phyloP scores from a whole-genome alignment of 164 flowering plant species.

The Houttuynia cordata region DNA sequence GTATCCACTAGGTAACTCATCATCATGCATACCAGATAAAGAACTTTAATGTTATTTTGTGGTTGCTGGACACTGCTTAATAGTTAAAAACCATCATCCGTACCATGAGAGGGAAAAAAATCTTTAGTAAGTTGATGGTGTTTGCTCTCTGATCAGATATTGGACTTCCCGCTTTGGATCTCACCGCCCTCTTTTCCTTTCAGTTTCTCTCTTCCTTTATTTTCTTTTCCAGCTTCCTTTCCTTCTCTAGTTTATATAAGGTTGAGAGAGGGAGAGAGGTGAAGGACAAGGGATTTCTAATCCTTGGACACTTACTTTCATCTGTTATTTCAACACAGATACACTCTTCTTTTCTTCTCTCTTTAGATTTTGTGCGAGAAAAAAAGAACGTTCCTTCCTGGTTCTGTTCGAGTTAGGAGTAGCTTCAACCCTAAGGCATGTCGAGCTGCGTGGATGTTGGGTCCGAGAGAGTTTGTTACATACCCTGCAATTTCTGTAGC shows the following conservation, averaged over 20 bases:
- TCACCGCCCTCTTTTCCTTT: not conserved
- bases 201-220: not conserved
- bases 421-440: constrained; percentile 2
- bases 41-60: too few species aligned
- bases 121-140: not conserved
- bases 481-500: constrained; percentile 97
- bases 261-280: not conserved
- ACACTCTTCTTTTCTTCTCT: not conserved
- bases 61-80: too few species aligned
- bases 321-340: not conserved
- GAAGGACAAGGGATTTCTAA: not conserved
- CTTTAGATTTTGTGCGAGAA: too few species aligned
- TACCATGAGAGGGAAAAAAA: not conserved
- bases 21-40: not conserved
- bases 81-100: too few species aligned
- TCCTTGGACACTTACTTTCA: not conserved
- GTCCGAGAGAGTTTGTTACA: constrained; percentile 77
- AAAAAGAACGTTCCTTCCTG: not conserved
- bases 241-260: not conserved
- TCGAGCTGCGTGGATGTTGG: constrained; percentile 50
- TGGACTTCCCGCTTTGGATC: not conserved
- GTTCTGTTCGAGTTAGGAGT: not conserved
- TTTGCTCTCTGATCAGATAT: not conserved
- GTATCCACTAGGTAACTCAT: not conserved
- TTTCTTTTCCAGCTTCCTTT: not conserved